Conservation (phyloP, 495 filamentous ascomycete genomes). For the Schizothecium vesticola region DNA sequence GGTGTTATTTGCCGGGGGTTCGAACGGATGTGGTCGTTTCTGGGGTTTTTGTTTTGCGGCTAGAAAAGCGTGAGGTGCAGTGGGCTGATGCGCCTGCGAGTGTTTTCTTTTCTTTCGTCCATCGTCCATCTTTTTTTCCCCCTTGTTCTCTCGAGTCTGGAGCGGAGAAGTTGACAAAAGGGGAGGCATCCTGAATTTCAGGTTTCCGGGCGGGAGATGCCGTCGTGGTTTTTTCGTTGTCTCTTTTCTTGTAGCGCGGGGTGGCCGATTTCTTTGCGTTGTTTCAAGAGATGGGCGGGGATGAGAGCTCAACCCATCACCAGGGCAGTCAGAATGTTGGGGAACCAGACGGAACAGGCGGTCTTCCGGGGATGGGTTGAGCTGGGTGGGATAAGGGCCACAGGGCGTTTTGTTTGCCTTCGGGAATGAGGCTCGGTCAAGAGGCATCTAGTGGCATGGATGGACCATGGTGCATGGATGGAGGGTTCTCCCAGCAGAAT, state of each 20-base stretch:
- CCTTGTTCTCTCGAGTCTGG: not conserved
- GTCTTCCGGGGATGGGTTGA: too few relatives aligned
- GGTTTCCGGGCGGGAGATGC: not conserved
- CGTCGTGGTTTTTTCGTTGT: not conserved
- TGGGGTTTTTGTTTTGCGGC: too few relatives aligned
- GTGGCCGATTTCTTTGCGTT: not conserved
- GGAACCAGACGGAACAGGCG: too few relatives aligned
- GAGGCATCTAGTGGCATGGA: not conserved
- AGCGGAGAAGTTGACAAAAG: not conserved
- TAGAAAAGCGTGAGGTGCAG: not conserved
- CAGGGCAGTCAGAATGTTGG: too few relatives aligned
- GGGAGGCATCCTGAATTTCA: not conserved
- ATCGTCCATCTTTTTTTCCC: not conserved
- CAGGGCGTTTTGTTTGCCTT: not conserved
- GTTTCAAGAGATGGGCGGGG: not conserved
- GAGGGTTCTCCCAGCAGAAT: too few relatives aligned
- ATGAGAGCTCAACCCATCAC: too few relatives aligned
- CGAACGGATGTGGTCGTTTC: constrained; percentile 7
- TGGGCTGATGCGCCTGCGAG: not conserved
- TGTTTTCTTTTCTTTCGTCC: not conserved
- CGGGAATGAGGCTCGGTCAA: not conserved
- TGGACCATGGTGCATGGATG: not conserved
- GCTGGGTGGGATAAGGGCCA: too few relatives aligned
- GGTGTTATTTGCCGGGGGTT: too few relatives aligned
- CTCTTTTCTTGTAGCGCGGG: not conserved